Conservation (phyloP, 208 protist genomes). For the Wallacemonas sp. region DNA sequence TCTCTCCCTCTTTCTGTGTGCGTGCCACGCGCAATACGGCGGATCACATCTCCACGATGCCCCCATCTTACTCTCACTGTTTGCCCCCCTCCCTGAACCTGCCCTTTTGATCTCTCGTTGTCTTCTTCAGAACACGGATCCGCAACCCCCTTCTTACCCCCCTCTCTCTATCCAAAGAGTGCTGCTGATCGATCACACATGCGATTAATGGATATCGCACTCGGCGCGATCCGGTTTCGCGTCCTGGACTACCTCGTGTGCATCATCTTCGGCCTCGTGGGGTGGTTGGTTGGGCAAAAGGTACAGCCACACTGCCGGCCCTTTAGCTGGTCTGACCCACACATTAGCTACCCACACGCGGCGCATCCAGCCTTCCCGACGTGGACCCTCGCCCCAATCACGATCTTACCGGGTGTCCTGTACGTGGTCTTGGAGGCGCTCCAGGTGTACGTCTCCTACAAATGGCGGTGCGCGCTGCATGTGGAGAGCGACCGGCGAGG, state of each 20-base stretch:
- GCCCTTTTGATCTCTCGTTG: no score
- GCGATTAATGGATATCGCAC: background rate
- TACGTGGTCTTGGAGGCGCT: constrained; percentile 38
- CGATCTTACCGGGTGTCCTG: constrained; percentile 30
- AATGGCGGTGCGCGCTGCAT: background rate
- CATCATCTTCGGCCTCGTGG: constrained; percentile 22
- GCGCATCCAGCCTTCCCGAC: constrained; percentile 38
- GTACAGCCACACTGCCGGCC: constrained; percentile 45
- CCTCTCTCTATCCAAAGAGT: no score
- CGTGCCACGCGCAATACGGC: no score
- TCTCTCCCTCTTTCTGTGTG: background rate
- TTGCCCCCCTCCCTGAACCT: no score
- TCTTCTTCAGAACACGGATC: no score
- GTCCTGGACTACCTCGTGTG: constrained; percentile 53
- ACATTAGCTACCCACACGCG: constrained; percentile 38
- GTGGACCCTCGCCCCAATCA: constrained; percentile 48
- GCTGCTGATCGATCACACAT: background rate
- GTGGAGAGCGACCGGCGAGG: constrained; percentile 9
- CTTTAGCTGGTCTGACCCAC: constrained; percentile 50
- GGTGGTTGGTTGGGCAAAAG: constrained; percentile 13
- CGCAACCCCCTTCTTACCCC: no score
- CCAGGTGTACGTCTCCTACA: constrained; percentile 10
- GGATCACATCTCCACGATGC: no score
- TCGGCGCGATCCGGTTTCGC: constrained; percentile 8
- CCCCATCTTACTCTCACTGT: no score